Conservation (phyloP, 2,329 filamentous ascomycete species). For the Akanthomyces uredinophilus region DNA sequence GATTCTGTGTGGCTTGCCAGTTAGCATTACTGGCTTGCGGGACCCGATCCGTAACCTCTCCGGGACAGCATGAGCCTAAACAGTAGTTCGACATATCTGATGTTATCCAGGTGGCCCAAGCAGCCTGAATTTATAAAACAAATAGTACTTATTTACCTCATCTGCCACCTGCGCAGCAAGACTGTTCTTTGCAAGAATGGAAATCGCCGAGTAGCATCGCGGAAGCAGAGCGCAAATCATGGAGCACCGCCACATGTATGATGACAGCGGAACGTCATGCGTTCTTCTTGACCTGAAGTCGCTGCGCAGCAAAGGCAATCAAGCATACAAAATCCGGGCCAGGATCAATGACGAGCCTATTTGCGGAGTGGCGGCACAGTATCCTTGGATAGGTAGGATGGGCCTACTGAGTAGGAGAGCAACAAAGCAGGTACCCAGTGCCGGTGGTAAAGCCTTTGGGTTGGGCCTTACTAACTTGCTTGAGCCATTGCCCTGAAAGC, state of each 20-base stretch:
- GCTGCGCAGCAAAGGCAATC: neutral
- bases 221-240: neutral
- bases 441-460: neutral
- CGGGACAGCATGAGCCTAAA: too few species aligned
- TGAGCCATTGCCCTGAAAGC: too few species aligned
- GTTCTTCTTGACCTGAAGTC: neutral
- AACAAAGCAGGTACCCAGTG: neutral
- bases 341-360: slow-evolving; percentile 2
- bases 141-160: too few species aligned
- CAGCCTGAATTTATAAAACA: neutral
- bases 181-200: neutral
- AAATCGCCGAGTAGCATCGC: neutral
- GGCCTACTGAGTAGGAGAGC: neutral
- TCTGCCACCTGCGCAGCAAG: neutral
- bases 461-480: too few species aligned
- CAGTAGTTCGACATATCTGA: neutral
- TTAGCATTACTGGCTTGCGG: neutral
- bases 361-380: neutral
- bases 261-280: slow-evolving; percentile 2
- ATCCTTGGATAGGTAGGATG: neutral
- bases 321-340: too few species aligned
- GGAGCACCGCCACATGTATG: neutral
- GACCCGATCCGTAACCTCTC: neutral
- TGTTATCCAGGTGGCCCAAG: neutral
- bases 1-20: too few species aligned